Percentiles rank a stretch among this genome's conserved stretches.
Evolutionary conservation across 2,329 filamentous ascomycete species (phyloP).

Genomic region (Epichloe brachyelytri): DNA sequence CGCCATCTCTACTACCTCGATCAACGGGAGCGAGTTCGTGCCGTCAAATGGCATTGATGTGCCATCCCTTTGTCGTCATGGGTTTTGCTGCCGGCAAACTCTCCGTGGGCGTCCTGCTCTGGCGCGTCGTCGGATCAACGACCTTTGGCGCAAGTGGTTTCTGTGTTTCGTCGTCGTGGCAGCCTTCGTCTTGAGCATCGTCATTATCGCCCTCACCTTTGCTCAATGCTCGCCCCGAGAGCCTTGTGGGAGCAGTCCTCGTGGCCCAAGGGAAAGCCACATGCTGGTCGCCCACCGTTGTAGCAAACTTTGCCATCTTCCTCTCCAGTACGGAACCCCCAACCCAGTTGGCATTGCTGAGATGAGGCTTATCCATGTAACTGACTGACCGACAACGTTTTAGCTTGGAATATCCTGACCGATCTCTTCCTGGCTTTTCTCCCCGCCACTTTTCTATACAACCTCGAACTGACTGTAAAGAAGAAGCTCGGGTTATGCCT

Average conservation of each 20-base stretch:
- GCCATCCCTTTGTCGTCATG: conserved; percentile 4
- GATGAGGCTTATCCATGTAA: too few species aligned
- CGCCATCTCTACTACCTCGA: neutral
- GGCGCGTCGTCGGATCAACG: conserved; percentile 2
- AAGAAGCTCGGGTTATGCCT: conserved; percentile 3
- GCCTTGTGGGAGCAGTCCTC: conserved; percentile 2
- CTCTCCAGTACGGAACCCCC: neutral
- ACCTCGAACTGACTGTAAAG: neutral
- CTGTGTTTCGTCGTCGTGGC: neutral
- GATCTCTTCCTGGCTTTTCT: conserved; percentile 3
- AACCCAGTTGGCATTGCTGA: too few species aligned
- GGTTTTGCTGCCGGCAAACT: conserved; percentile 5
- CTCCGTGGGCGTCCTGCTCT: conserved; percentile 3
- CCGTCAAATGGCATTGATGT: conserved; percentile 2
- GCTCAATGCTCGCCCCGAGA: conserved; percentile 2
- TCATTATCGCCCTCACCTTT: conserved; percentile 2
- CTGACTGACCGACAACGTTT: neutral
- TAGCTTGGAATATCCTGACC: conserved; percentile 4
- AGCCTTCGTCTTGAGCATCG: neutral
- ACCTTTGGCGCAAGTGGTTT: conserved; percentile 4
- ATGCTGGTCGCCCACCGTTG: neutral
- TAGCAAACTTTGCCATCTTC: conserved; percentile 1
- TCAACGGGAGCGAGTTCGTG: neutral
- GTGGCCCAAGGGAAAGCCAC: neutral
- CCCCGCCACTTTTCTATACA: conserved; percentile 3